These are phyloP conservation scores for Talaromyces rugulosus DNA, from an alignment of 2,329 filamentous ascomycete genomes.

Conservation along the genomic window DNA sequence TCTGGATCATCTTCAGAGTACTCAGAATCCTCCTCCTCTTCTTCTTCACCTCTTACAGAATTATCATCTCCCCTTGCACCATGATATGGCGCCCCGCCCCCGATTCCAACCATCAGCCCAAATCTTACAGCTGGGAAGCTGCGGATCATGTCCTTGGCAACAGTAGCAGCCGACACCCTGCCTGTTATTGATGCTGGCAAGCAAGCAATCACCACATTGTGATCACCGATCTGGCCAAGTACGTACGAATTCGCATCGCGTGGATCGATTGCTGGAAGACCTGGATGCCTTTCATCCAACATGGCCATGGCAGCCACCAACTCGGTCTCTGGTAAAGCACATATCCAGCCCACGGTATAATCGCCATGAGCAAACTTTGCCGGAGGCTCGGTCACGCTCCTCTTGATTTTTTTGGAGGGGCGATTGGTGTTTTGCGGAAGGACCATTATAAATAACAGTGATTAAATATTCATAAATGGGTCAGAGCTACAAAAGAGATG, in stretches of 20 bases:
- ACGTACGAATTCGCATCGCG: constrained; percentile 2
- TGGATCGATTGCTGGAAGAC: neutral
- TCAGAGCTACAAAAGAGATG: too few relatives aligned
- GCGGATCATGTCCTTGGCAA: constrained; percentile 15
- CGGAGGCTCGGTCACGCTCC: too few relatives aligned
- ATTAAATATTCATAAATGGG: too few relatives aligned
- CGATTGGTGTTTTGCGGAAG: too few relatives aligned
- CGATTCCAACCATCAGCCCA: constrained; percentile 18
- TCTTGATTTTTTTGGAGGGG: too few relatives aligned
- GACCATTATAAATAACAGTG: too few relatives aligned
- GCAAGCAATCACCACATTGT: constrained; percentile 13
- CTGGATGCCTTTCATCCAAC: constrained; percentile 8
- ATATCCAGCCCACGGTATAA: constrained; percentile 12
- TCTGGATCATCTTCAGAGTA: neutral
- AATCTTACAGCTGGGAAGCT: constrained; percentile 17
- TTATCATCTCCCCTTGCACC: neutral
- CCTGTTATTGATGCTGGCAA: constrained; percentile 15
- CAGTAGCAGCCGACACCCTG: constrained; percentile 15
- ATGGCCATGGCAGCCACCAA: constrained; percentile 13
- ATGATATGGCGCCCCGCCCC: constrained; percentile 14
- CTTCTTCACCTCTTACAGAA: too few relatives aligned
- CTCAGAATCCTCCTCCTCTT: neutral
- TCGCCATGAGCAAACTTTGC: neutral
- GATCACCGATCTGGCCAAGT: constrained; percentile 1
- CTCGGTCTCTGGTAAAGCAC: constrained; percentile 12